Base-by-base conservation (phyloP, 345 rosid species). In the Salix suchowensis region DNA sequence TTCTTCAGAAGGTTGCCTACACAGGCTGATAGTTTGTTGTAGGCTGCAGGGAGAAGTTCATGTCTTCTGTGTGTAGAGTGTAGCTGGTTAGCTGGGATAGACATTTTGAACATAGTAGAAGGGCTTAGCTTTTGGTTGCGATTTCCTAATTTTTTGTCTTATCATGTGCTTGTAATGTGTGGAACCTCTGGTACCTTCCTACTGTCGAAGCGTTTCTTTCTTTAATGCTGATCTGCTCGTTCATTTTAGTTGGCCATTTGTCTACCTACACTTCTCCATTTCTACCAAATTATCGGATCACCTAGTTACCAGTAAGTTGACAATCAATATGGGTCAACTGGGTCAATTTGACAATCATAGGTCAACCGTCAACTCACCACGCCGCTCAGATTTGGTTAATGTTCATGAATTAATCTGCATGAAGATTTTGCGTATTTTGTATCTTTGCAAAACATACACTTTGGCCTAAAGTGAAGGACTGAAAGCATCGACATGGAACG, bases 1-100 rank as follows among this genome's bases (percentile, higher is more conserved):
- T 91, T 91, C 90, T 88, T 91, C 83, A 85, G 91, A 87, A 87
- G 97, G 80, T 75, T 91, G 87, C 94, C 94, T 26, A 77, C 90
- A 1, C 85, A 85, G 65, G 90, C 97, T 32, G 94, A 92, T 81
- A 85, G 87, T 79, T 82, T 92, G 86, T 68, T 90, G 80, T 90
- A 87, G 82, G 21, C 42, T 6, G 10, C 15, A 14, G 8, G 50
- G 68, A 30, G 36, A n/a, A 50, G 36, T 7, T 18, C 19, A 21
- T 34, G 50, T 72, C 21, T 26, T 65, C 37, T 12, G 14, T 11
- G 34, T 26, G 72, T 61, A 54, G 70, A 67, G 40, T 7, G 15
- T 36, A 40, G 19, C 9, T 48, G 55, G 60, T 32, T 36, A 40
- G 12, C 9, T 48, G 55, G 68, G 50, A 55, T 55, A 28, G 34